Percentiles rank a stretch among this genome's conserved stretches.
Evolutionary conservation across 163 green algal genomes (phyloP).

Genomic region (Prototheca stagnorum): DNA sequence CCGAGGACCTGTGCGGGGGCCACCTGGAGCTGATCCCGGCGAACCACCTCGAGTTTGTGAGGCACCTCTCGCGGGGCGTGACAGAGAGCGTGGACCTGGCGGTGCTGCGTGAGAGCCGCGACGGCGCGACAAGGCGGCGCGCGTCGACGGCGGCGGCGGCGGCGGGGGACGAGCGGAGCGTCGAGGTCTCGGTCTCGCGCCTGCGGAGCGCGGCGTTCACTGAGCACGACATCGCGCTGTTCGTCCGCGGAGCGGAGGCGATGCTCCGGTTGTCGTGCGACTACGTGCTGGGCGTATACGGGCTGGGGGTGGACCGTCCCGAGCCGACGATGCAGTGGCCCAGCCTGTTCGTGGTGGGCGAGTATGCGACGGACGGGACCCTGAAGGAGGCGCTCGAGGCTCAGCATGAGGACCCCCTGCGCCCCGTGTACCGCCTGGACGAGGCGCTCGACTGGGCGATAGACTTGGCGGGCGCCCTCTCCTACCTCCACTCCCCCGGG

Average conservation of each 20-base stretch:
- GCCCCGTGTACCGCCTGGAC: background rate
- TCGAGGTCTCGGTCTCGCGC: background rate
- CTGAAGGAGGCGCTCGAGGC: background rate
- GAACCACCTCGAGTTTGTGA: no score
- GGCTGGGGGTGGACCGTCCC: background rate
- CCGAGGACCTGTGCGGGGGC: no score
- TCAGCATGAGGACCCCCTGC: background rate
- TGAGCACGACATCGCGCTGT: background rate
- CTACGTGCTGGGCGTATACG: background rate
- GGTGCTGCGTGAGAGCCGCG: no score
- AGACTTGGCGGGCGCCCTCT: background rate
- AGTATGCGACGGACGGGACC: background rate
- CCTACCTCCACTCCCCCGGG: background rate
- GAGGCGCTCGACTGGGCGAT: background rate
- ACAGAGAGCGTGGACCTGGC: no score
- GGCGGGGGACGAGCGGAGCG: background rate
- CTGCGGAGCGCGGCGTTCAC: background rate
- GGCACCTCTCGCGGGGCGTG: no score
- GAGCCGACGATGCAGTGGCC: background rate
- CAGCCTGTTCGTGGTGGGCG: slow-evolving; percentile 1
- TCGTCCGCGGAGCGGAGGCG: background rate
- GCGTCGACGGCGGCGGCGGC: background rate
- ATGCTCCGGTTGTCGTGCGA: background rate
- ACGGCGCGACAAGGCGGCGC: no score
- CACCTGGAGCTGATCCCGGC: no score